Evolutionary conservation across 108 stramenopile species (phyloP).

Genomic region (Discostella stelligeroides): DNA sequence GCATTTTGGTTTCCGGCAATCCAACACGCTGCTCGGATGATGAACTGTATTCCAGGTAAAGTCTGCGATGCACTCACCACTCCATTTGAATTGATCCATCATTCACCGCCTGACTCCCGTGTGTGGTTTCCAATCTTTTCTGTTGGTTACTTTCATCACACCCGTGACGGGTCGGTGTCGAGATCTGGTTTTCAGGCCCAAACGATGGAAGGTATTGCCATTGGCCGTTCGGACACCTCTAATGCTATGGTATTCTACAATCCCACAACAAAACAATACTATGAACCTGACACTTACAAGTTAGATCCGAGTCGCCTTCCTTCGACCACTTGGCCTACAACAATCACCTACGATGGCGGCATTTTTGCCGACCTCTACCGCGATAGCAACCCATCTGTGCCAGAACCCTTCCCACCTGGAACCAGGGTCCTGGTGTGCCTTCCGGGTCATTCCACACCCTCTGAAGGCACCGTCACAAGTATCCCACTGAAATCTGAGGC

Average conservation of each 20-base stretch:
- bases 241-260: constrained; percentile 24
- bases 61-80: constrained; percentile 13
- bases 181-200: constrained; percentile 5
- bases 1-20: constrained; percentile 33
- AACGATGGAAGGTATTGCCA: constrained; percentile 23
- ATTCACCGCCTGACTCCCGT: constrained; percentile 11
- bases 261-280: no score
- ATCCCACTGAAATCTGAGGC: no score
- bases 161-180: neutral
- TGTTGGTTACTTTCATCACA: constrained; percentile 19
- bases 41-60: constrained; percentile 26
- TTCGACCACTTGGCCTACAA: no score
- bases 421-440: no score
- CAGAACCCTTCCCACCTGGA: no score
- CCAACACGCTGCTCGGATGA: constrained; percentile 6
- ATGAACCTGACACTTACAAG: no score
- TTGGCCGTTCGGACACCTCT: constrained; percentile 13
- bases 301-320: no score
- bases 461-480: no score
- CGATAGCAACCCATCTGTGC: no score
- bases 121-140: constrained; percentile 32
- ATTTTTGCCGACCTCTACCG: no score
- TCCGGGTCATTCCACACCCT: no score
- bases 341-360: constrained; percentile 2
- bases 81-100: constrained; percentile 26